phyloP scores from a whole-genome alignment of 1,284 basidiomycete species.

The Schizophyllum amplum region DNA sequence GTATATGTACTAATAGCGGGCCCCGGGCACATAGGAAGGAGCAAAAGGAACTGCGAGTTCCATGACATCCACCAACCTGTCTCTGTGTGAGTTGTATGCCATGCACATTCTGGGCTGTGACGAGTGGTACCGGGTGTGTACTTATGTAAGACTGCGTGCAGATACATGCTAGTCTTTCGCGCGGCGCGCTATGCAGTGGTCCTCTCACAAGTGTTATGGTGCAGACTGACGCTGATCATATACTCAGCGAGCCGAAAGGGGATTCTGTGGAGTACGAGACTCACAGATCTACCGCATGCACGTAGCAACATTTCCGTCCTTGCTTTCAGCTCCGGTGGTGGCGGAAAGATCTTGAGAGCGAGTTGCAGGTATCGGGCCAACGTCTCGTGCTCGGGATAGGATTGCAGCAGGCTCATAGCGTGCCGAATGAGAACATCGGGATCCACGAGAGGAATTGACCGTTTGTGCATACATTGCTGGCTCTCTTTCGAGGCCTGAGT shows the following conservation, averaged over 20 bases:
- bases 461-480: slow-evolving; percentile 1
- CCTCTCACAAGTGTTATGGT: no score
- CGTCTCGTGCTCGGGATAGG: slow-evolving; percentile 47
- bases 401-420: slow-evolving; percentile 35
- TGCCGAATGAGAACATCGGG: slow-evolving; percentile 27
- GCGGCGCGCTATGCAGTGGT: no score
- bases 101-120: no score
- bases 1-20: neutral
- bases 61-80: no score
- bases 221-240: no score
- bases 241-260: no score
- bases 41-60: neutral
- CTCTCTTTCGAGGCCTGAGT: slow-evolving; percentile 1
- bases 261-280: no score
- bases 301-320: neutral
- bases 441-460: slow-evolving; percentile 4
- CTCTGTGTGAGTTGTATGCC: no score
- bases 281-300: no score
- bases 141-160: no score
- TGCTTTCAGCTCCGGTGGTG: neutral
- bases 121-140: no score
- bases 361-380: slow-evolving; percentile 53
- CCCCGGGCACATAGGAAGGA: neutral
- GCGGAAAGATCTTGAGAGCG: slow-evolving; percentile 7
- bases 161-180: no score